Percentiles rank a stretch among this genome's conserved stretches.
Conservation (phyloP, 176 grass and related monocot genomes). For the Alopecurus myosuroides region DNA sequence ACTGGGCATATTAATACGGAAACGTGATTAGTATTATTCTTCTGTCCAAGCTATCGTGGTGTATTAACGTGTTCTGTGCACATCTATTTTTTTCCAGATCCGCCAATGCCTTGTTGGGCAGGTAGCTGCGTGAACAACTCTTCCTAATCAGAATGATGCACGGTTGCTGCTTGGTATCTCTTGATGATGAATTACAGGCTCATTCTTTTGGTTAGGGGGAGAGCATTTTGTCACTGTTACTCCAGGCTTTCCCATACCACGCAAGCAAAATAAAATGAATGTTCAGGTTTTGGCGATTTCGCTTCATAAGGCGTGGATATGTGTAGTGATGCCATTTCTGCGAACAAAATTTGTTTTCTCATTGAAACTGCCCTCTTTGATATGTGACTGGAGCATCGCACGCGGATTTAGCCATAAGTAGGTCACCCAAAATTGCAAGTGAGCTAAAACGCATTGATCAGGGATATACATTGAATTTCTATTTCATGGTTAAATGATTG, state of each 20-base stretch:
- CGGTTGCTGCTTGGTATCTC: not conserved
- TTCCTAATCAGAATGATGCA: not conserved
- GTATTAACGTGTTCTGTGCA: not conserved
- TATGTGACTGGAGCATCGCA: not conserved
- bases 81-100: slow-evolving; percentile 48
- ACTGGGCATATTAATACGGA: not conserved
- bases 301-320: slow-evolving; percentile 13
- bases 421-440: not conserved
- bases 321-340: not conserved
- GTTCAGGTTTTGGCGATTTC: slow-evolving; percentile 8
- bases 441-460: not conserved
- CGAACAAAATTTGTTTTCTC: not conserved
- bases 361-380: not conserved
- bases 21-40: not conserved
- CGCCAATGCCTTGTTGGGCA: slow-evolving; percentile 47
- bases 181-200: slow-evolving; percentile 8
- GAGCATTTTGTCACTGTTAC: not conserved
- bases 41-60: not conserved
- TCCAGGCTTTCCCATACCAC: not conserved
- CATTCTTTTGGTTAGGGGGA: not conserved
- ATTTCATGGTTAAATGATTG: too few relatives aligned
- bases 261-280: slow-evolving; percentile 11
- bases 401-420: not conserved
- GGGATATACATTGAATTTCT: not conserved
- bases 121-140: slow-evolving; percentile 35